phyloP scores from a whole-genome alignment of 1,284 basidiomycete genomes.

The Singerocomus rubriflavus region DNA sequence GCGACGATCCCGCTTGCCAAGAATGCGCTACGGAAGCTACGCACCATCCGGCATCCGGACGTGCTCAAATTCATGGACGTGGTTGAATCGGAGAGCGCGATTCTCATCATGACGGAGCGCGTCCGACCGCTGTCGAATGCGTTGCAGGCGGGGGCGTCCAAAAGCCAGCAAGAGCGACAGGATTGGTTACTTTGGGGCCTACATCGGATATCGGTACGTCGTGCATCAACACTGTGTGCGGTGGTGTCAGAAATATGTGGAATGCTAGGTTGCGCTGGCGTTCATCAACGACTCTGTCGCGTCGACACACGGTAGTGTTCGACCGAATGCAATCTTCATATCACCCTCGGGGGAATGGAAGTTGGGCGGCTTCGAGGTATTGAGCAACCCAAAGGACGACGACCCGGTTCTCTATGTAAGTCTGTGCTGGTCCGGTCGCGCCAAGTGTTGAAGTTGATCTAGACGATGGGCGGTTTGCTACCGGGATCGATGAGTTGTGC shows the following conservation, averaged over 20 bases:
- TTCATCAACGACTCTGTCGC: conserved; percentile 88
- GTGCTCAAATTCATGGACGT: conserved; percentile 94
- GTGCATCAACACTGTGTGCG: background rate
- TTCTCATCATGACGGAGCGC: conserved; percentile 95
- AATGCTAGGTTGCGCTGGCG: conserved; percentile 73
- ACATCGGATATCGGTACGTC: conserved; percentile 77
- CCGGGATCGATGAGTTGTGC: conserved; percentile 59
- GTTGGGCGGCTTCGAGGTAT: conserved; percentile 89
- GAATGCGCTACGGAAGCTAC: conserved; percentile 88
- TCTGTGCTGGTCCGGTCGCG: conserved; percentile 10
- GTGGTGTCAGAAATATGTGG: conserved; percentile 11
- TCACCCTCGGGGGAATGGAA: conserved; percentile 95
- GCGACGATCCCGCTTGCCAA: conserved; percentile 76
- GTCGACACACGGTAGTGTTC: conserved; percentile 87
- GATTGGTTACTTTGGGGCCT: conserved; percentile 96
- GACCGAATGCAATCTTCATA: conserved; percentile 81
- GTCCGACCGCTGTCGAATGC: conserved; percentile 75
- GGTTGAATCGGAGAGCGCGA: conserved; percentile 81
- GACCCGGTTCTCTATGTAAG: conserved; percentile 75
- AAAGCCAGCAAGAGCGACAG: conserved; percentile 62
- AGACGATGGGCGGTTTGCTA: conserved; percentile 72
- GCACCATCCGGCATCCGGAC: conserved; percentile 92
- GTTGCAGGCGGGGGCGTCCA: conserved; percentile 62
- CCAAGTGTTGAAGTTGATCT: conserved; percentile 21
- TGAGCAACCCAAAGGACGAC: conserved; percentile 82